Conservation (phyloP, 2,329 filamentous ascomycete species). For the Fusarium fujikuroi region DNA sequence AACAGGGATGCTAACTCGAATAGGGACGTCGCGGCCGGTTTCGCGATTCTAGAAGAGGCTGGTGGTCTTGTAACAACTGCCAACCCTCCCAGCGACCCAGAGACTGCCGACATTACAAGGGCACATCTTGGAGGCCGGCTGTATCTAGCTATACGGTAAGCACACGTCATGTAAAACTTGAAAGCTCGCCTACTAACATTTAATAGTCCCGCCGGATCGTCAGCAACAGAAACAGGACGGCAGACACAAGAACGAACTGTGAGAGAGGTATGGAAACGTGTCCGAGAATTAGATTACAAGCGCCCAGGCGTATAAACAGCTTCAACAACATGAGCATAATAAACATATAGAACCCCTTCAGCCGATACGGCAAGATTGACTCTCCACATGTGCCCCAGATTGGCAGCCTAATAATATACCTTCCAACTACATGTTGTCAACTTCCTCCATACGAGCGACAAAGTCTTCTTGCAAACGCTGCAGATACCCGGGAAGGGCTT, state of each 20-base stretch:
- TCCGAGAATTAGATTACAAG: slow-evolving; percentile 72
- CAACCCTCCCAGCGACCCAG: slow-evolving; percentile 71
- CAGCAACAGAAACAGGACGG: slow-evolving; percentile 69
- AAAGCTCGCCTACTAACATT: not conserved
- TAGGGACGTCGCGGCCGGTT: slow-evolving; percentile 80
- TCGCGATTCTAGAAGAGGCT: slow-evolving; percentile 77
- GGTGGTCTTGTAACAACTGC: slow-evolving; percentile 79
- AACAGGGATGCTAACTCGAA: not conserved
- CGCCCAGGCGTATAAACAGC: slow-evolving; percentile 63
- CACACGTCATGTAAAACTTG: fast-evolving
- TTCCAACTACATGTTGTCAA: slow-evolving; percentile 56
- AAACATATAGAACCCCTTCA: not conserved
- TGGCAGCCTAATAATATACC: too few relatives aligned
- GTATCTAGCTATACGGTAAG: slow-evolving; percentile 75
- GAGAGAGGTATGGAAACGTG: slow-evolving; percentile 77
- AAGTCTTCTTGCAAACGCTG: slow-evolving; percentile 75
- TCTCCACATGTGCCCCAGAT: not conserved
- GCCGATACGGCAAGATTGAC: not conserved
- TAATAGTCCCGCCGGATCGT: slow-evolving; percentile 70
- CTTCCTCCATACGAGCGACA: slow-evolving; percentile 72
- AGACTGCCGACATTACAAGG: slow-evolving; percentile 66
- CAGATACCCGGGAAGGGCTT: slow-evolving; percentile 59
- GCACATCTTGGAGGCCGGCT: slow-evolving; percentile 73
- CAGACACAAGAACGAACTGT: slow-evolving; percentile 77
- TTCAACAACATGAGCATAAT: not conserved